These are phyloP conservation scores for Sesbania bispinosa DNA, from an alignment of 306 rosid species.

Conservation along the genomic window DNA sequence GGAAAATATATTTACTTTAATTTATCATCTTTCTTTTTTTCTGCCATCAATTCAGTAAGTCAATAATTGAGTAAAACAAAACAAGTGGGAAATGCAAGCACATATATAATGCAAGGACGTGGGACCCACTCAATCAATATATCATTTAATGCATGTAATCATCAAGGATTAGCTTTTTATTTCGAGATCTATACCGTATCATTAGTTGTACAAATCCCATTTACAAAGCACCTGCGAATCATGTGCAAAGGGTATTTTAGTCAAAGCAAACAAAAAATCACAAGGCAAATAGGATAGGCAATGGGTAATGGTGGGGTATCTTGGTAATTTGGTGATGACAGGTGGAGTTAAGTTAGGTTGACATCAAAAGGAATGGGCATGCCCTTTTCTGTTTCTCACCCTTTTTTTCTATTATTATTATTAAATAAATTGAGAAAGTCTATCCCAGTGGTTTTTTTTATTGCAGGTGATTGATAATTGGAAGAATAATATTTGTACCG, in stretches of 20 bases:
- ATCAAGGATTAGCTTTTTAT: conserved; percentile 35
- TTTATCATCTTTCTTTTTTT: not conserved
- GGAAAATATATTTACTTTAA: not conserved
- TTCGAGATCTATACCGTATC: not conserved
- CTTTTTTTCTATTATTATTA: no score
- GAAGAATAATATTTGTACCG: no score
- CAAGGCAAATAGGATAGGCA: not conserved
- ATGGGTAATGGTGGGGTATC: conserved; percentile 22
- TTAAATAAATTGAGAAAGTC: no score
- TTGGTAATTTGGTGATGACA: conserved; percentile 22
- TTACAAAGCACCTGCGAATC: conserved; percentile 6
- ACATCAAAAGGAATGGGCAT: conserved; percentile 8
- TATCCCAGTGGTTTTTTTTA: no score
- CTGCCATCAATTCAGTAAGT: conserved; percentile 32
- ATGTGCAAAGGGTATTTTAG: conserved; percentile 25
- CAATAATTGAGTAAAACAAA: conserved; percentile 61
- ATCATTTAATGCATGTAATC: conserved; percentile 56
- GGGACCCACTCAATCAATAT: conserved; percentile 53
- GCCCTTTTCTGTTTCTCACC: no score
- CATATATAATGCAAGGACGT: conserved; percentile 41
- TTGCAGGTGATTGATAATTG: no score
- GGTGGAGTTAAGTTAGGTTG: conserved; percentile 27
- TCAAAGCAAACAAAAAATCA: not conserved
- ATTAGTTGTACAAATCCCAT: conserved; percentile 23
- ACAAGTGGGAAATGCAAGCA: conserved; percentile 41